Conservation (phyloP, 1,284 basidiomycete species). For the Naganishia sp. region DNA sequence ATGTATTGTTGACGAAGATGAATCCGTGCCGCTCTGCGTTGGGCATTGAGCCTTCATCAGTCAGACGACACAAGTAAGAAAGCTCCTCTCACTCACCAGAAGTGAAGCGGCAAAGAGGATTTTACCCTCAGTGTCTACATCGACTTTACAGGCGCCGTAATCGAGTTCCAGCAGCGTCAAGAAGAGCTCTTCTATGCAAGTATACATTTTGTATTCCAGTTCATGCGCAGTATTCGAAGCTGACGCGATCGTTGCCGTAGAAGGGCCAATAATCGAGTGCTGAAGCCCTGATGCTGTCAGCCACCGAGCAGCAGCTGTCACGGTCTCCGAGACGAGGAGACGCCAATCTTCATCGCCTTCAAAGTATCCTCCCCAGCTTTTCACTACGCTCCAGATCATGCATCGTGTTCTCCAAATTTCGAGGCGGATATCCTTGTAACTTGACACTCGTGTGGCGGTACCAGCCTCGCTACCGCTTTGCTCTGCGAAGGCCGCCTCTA, state of each 20-base stretch:
- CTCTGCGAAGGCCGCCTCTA: neutral
- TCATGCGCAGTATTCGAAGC: too few species aligned
- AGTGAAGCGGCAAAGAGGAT: conserved; percentile 16
- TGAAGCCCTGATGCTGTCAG: neutral
- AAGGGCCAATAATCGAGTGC: too few species aligned
- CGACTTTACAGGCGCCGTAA: conserved; percentile 20
- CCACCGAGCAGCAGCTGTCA: neutral
- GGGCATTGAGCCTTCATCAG: neutral
- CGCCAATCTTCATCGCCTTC: conserved; percentile 43
- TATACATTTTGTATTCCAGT: neutral
- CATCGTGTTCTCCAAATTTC: conserved; percentile 32
- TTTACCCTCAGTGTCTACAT: conserved; percentile 2
- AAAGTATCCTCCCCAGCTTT: conserved; percentile 49
- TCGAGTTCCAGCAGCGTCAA: conserved; percentile 20
- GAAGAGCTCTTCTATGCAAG: conserved; percentile 9
- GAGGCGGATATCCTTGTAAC: neutral
- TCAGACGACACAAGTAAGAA: neutral
- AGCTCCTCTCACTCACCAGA: conserved; percentile 4
- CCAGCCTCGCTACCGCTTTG: too few species aligned
- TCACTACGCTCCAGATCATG: conserved; percentile 40
- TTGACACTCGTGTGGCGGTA: neutral
- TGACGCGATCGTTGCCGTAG: too few species aligned
- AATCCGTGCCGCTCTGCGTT: neutral
- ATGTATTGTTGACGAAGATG: conserved; percentile 33
- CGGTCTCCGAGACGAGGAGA: conserved; percentile 34